Conservation (phyloP, 2,329 filamentous ascomycete species). For the Cadophora sp. region DNA sequence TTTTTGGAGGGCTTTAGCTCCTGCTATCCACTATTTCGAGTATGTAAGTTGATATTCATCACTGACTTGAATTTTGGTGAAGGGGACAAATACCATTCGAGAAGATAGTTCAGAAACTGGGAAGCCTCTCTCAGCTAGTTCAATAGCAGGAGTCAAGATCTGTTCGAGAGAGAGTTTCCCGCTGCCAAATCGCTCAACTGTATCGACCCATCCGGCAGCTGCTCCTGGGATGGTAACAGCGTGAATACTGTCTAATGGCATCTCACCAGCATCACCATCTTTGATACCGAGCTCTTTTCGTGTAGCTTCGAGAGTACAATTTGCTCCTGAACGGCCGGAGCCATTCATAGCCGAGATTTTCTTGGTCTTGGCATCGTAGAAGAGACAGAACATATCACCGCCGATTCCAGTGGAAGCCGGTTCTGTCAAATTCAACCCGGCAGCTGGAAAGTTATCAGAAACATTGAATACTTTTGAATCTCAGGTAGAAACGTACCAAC, state of each 20-base stretch:
- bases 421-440: slow-evolving; percentile 91
- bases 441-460: slow-evolving; percentile 60
- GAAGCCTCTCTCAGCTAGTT: slow-evolving; percentile 86
- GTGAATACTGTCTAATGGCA: slow-evolving; percentile 79
- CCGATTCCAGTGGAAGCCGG: slow-evolving; percentile 93
- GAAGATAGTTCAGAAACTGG: slow-evolving; percentile 78
- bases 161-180: slow-evolving; percentile 79
- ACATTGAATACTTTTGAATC: background rate
- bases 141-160: slow-evolving; percentile 82
- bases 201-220: slow-evolving; percentile 91
- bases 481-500: slow-evolving; percentile 71
- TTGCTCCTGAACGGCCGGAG: slow-evolving; percentile 80
- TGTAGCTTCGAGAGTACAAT: slow-evolving; percentile 73
- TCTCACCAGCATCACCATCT: slow-evolving; percentile 60
- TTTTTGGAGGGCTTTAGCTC: slow-evolving; percentile 67
- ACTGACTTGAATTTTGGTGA: background rate
- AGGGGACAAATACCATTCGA: slow-evolving; percentile 35
- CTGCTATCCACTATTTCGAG: slow-evolving; percentile 69
- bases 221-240: slow-evolving; percentile 89
- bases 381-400: slow-evolving; percentile 96
- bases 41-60: slow-evolving; percentile 16
- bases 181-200: slow-evolving; percentile 86
- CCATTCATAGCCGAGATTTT: slow-evolving; percentile 89
- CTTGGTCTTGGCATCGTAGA: slow-evolving; percentile 82
- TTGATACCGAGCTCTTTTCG: slow-evolving; percentile 72